A percentile compares a stretch with the other conserved stretches of the same genome.
phyloP scores from a whole-genome alignment of 495 filamentous ascomycete genomes.

The Penicillium chermesinum region DNA sequence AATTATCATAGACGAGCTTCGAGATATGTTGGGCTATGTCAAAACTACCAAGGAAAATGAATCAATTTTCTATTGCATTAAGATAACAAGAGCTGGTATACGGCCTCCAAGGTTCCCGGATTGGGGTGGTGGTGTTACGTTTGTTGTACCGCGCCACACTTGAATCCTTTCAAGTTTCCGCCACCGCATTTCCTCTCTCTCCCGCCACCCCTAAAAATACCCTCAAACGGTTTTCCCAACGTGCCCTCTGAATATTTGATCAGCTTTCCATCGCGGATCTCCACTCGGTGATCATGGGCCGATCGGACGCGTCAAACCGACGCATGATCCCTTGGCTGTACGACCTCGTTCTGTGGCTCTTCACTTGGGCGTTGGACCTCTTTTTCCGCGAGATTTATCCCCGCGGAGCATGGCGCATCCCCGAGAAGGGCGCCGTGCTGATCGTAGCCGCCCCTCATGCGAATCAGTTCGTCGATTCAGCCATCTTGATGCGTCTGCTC shows the following conservation, averaged over 20 bases:
- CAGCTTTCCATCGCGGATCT: neutral
- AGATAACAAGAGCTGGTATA: too few relatives aligned
- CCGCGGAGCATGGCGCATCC: constrained; percentile 85
- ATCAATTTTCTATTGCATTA: too few relatives aligned
- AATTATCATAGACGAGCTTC: too few relatives aligned
- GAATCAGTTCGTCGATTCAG: constrained; percentile 94
- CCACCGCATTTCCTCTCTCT: neutral
- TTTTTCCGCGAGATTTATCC: constrained; percentile 98
- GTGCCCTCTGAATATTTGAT: neutral
- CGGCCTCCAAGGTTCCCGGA: too few relatives aligned
- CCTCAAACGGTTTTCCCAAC: neutral
- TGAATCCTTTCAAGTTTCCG: too few relatives aligned
- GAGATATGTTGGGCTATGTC: too few relatives aligned
- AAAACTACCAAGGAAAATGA: too few relatives aligned
- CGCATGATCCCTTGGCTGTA: constrained; percentile 65
- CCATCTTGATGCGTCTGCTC: constrained; percentile 84
- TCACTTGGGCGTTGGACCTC: constrained; percentile 78
- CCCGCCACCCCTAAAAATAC: constrained; percentile 8
- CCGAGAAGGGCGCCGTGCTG: constrained; percentile 75
- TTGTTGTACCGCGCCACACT: too few relatives aligned
- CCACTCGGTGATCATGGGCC: constrained; percentile 19
- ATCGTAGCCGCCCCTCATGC: constrained; percentile 97
- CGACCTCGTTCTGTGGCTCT: constrained; percentile 72
- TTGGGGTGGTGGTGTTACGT: too few relatives aligned
- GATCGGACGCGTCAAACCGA: constrained; percentile 4